A percentile compares a stretch with the other conserved stretches of the same genome.
These are phyloP conservation scores for Myxozyma kluyveri DNA, from an alignment of 805 yeast genomes.

Conservation along the genomic window DNA sequence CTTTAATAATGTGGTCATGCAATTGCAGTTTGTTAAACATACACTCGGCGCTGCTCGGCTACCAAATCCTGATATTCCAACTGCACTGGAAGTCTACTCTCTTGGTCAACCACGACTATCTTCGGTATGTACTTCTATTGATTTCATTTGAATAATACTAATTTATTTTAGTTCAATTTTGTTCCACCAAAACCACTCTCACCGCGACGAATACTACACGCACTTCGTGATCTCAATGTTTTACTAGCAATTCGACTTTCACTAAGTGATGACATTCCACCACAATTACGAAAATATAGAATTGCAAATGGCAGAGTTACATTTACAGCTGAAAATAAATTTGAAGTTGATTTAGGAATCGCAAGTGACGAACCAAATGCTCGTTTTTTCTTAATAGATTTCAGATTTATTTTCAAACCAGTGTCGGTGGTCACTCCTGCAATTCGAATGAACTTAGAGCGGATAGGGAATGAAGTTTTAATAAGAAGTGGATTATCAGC, in stretches of 20 bases:
- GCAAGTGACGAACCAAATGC: conserved; percentile 59
- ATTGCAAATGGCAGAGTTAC: conserved; percentile 75
- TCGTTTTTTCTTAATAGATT: conserved; percentile 76
- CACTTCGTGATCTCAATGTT: conserved; percentile 67
- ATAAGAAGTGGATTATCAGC: conserved; percentile 48
- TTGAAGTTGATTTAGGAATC: conserved; percentile 75
- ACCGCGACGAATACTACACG: conserved; percentile 55
- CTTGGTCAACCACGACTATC: conserved; percentile 46
- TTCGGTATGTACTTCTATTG: conserved; percentile 6
- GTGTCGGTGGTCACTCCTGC: conserved; percentile 29
- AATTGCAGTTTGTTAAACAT: conserved; percentile 64
- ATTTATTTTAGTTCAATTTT: conserved; percentile 36
- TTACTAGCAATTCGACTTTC: conserved; percentile 74
- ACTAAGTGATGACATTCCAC: conserved; percentile 55
- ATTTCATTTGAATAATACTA: neutral
- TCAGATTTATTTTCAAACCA: conserved; percentile 58
- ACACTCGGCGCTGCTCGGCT: conserved; percentile 83
- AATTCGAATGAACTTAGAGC: conserved; percentile 50
- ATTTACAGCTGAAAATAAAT: conserved; percentile 61
- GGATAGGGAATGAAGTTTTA: conserved; percentile 53
- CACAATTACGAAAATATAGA: conserved; percentile 57
- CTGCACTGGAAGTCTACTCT: conserved; percentile 80
- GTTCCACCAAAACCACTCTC: conserved; percentile 51
- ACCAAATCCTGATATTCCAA: conserved; percentile 85
- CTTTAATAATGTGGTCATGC: conserved; percentile 61